Evolutionary conservation across 2,329 filamentous ascomycete species (phyloP).

Genomic region (Fusarium lyarnte): DNA sequence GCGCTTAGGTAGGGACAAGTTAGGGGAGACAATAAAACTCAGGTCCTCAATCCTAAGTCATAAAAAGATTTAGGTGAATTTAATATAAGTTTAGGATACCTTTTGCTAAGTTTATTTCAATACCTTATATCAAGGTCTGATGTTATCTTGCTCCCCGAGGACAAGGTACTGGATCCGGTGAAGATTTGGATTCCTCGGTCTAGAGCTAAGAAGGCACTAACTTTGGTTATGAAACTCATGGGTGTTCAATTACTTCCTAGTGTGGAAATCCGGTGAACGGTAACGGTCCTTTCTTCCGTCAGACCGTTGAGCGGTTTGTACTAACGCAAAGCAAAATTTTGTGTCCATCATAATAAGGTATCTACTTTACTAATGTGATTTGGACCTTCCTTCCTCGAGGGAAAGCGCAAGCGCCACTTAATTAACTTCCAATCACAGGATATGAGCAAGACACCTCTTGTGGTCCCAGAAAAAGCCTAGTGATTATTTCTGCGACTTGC

Average conservation of each 20-base stretch:
- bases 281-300: neutral
- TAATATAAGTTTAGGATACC: too few species aligned
- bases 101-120: too few species aligned
- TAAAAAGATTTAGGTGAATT: too few species aligned
- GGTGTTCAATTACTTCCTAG: neutral
- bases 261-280: conserved; percentile 2
- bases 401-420: conserved; percentile 18
- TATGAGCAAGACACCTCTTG: conserved; percentile 6
- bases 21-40: too few species aligned
- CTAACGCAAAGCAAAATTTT: conserved; percentile 13
- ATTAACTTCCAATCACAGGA: conserved; percentile 20
- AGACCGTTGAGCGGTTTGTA: neutral
- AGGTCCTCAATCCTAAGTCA: too few species aligned
- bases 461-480: conserved; percentile 4
- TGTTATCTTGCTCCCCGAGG: too few species aligned
- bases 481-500: conserved; percentile 19
- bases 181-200: conserved; percentile 3
- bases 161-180: neutral
- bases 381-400: neutral
- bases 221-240: conserved; percentile 7
- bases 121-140: too few species aligned
- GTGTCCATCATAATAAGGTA: neutral
- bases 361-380: neutral
- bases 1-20: neutral
- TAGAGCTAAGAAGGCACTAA: neutral